Percentiles rank a stretch among this genome's conserved stretches.
phyloP scores from a whole-genome alignment of 73 alveolate species.

The Chromera velia region DNA sequence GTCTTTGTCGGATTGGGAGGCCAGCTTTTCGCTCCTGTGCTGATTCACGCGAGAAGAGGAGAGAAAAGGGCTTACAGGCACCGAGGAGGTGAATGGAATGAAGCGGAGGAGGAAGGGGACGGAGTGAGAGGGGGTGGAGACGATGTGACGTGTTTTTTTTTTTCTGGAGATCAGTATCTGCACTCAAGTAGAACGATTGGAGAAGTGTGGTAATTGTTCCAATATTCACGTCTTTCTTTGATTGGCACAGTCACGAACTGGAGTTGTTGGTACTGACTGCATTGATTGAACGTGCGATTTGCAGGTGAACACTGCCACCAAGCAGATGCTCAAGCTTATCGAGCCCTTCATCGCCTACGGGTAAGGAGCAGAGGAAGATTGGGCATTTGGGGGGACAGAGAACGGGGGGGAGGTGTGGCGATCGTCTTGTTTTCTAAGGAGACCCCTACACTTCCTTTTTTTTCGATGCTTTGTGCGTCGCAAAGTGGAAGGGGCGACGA shows the following conservation, averaged over 20 bases:
- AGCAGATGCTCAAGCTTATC: slow-evolving; percentile 75
- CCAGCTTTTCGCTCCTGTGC: background rate
- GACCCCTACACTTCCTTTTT: no score
- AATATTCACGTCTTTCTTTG: background rate
- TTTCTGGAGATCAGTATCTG: background rate
- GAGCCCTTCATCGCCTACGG: slow-evolving; percentile 76
- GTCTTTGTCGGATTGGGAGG: background rate
- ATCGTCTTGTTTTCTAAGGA: no score
- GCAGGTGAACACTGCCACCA: slow-evolving; percentile 73
- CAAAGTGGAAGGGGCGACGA: no score
- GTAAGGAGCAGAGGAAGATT: no score
- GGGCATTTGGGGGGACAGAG: no score
- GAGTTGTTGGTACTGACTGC: background rate
- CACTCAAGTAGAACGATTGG: background rate
- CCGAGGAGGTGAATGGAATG: no score
- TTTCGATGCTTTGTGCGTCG: no score
- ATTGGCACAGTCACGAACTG: background rate
- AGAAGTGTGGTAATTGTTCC: background rate
- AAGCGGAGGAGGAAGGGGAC: no score
- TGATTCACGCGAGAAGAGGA: no score
- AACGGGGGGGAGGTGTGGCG: no score
- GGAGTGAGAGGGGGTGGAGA: background rate
- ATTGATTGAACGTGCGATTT: background rate
- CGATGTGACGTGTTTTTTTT: background rate
- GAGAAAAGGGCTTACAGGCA: no score